Evolutionary conservation across 73 alveolate species (phyloP).

Genomic region (Durusdinium trenchii): DNA sequence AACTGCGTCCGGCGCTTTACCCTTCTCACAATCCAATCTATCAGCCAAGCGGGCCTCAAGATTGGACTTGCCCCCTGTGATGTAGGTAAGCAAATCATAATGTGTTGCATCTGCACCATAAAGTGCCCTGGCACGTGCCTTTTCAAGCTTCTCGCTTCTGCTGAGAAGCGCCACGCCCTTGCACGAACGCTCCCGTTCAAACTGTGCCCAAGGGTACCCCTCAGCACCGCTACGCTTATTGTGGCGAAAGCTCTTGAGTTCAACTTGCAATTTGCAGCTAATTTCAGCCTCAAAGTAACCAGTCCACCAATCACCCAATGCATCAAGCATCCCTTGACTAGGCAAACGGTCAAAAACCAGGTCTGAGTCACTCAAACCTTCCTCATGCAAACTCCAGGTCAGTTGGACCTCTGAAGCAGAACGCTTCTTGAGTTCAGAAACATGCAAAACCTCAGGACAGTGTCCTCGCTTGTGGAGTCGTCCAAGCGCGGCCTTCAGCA

Average conservation of each 20-base stretch:
- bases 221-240: neutral
- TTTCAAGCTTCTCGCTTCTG: neutral
- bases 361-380: too few species aligned
- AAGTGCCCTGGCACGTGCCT: slow-evolving; percentile 6
- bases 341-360: too few species aligned
- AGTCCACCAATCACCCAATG: too few species aligned
- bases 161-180: neutral
- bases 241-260: neutral
- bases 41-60: neutral
- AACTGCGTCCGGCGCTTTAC: neutral
- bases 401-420: too few species aligned
- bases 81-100: neutral
- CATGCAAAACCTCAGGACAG: too few species aligned
- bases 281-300: too few species aligned
- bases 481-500: too few species aligned
- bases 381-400: too few species aligned
- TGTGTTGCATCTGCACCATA: neutral
- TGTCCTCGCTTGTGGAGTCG: too few species aligned
- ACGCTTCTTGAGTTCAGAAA: too few species aligned
- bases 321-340: too few species aligned
- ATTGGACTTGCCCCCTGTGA: slow-evolving; percentile 7
- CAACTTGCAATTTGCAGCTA: too few species aligned
- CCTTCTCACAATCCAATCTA: neutral
- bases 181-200: neutral
- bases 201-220: neutral